Conservation (phyloP, 1,284 basidiomycete species). For the Ustilago loliicola region DNA sequence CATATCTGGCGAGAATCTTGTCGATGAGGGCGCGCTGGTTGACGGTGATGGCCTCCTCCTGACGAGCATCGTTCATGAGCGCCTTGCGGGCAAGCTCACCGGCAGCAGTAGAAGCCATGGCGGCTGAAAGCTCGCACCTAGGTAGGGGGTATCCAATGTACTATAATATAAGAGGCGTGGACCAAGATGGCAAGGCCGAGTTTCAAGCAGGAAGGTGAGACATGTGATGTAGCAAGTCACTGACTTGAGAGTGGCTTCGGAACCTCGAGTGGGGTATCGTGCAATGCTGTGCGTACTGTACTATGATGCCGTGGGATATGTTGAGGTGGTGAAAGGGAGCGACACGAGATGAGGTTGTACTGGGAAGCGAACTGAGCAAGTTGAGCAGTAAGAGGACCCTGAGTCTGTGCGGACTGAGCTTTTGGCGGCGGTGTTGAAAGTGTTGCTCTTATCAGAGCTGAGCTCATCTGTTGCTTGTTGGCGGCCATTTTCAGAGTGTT, state of each 20-base stretch:
- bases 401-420: constrained; percentile 1
- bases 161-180: too few relatives aligned
- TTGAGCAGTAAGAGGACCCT: constrained; percentile 8
- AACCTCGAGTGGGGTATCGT: neutral
- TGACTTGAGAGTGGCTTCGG: too few relatives aligned
- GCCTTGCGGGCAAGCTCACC: constrained; percentile 53
- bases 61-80: constrained; percentile 56
- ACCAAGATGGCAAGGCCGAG: neutral
- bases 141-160: neutral
- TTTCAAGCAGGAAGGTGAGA: neutral
- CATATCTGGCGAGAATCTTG: constrained; percentile 87
- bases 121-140: too few relatives aligned
- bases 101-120: constrained; percentile 37
- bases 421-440: neutral
- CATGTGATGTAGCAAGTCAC: neutral
- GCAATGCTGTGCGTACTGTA: neutral
- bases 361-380: neutral
- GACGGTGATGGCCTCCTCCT: constrained; percentile 84
- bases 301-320: neutral
- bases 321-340: neutral
- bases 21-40: constrained; percentile 79
- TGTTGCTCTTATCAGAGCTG: neutral
- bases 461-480: neutral
- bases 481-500: neutral
- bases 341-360: neutral